phyloP scores from a whole-genome alignment of 202 grass and related monocot species.

The Setaria italica region DNA sequence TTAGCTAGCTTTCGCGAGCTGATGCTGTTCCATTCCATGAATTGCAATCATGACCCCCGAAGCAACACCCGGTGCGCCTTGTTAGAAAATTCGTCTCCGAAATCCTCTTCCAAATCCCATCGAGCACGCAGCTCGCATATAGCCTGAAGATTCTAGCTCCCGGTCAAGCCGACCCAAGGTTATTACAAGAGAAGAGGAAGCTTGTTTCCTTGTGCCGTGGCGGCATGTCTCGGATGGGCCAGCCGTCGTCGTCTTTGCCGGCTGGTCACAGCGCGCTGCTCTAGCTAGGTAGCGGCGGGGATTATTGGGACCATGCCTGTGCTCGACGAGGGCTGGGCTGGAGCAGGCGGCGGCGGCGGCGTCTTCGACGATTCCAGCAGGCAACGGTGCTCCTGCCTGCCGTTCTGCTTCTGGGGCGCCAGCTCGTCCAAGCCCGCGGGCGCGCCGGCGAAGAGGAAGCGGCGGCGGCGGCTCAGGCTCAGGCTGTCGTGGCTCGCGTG shows the following conservation, averaged over 20 bases:
- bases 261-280: not conserved
- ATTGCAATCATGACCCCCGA: constrained; percentile 30
- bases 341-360: not conserved
- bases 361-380: too few relatives aligned
- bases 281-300: not conserved
- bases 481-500: constrained; percentile 30
- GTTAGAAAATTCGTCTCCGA: not conserved
- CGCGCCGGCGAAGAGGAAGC: not conserved
- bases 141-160: not conserved
- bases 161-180: not conserved
- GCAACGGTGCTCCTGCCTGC: constrained; percentile 38
- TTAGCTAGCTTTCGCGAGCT: constrained; percentile 46
- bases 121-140: not conserved
- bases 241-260: not conserved
- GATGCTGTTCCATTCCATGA: not conserved
- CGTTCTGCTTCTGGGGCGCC: constrained; percentile 23
- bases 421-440: too few relatives aligned
- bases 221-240: not conserved
- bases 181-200: not conserved
- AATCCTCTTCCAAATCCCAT: not conserved
- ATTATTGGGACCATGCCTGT: not conserved
- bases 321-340: not conserved
- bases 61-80: not conserved
- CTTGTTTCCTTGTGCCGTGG: not conserved
- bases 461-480: not conserved